Evolutionary conservation across 2,329 filamentous ascomycete genomes (phyloP).

Genomic region (Stagonosporopsis vannaccii): DNA sequence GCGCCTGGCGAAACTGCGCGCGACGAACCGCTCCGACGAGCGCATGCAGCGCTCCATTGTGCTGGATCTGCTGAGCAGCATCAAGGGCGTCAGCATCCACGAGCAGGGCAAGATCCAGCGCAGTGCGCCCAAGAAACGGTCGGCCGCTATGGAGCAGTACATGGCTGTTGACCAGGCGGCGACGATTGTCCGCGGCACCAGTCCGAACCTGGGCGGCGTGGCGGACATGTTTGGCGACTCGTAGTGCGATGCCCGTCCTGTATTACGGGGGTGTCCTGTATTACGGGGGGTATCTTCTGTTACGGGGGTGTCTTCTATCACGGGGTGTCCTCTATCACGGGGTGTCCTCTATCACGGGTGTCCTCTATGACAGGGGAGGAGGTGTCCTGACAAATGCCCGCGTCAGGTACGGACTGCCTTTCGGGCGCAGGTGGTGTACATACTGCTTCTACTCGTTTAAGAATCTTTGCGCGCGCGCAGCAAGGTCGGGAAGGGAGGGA

Average conservation of each 20-base stretch:
- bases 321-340: no score
- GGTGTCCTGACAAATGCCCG: no score
- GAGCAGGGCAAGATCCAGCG: slow-evolving; percentile 84
- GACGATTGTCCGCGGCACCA: slow-evolving; percentile 49
- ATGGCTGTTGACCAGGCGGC: slow-evolving; percentile 51
- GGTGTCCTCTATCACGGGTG: no score
- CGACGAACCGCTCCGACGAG: slow-evolving; percentile 61
- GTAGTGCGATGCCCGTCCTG: not conserved
- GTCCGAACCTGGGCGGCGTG: slow-evolving; percentile 53
- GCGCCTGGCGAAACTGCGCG: slow-evolving; percentile 51
- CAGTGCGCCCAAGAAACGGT: slow-evolving; percentile 40
- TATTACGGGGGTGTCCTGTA: no score
- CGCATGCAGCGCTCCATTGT: slow-evolving; percentile 82
- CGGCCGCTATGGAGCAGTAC: slow-evolving; percentile 49
- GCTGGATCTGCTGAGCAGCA: slow-evolving; percentile 81
- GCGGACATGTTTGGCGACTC: slow-evolving; percentile 53
- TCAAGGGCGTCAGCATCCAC: slow-evolving; percentile 90
- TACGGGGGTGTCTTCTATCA: no score
- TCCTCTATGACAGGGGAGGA: no score
- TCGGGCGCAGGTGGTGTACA: no score
- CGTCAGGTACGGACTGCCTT: no score
- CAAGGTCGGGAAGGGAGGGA: no score
- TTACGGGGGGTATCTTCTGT: not conserved
- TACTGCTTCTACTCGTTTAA: no score
- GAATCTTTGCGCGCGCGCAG: no score